Evolutionary conservation across 2,329 filamentous ascomycete species (phyloP).

Genomic region (Seiridium cupressi): DNA sequence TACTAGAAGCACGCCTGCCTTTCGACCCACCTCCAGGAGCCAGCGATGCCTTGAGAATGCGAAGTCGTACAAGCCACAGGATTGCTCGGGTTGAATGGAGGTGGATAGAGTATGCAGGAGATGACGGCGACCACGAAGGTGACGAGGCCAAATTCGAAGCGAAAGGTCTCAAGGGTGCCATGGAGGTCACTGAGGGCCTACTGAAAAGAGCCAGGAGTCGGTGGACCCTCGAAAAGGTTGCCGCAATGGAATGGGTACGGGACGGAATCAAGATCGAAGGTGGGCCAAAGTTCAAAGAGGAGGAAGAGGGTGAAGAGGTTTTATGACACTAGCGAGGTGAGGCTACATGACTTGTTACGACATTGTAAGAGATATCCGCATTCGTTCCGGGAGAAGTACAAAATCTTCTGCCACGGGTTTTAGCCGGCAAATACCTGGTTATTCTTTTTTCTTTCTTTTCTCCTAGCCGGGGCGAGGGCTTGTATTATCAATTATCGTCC

Average conservation of each 20-base stretch:
- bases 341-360: slow-evolving; percentile 1
- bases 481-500: background rate
- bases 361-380: background rate
- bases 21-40: slow-evolving; percentile 88
- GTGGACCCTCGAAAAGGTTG: slow-evolving; percentile 73
- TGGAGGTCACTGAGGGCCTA: slow-evolving; percentile 78
- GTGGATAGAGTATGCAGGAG: slow-evolving; percentile 83
- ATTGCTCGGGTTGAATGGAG: slow-evolving; percentile 95
- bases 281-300: slow-evolving; percentile 58
- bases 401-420: too few species aligned
- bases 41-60: slow-evolving; percentile 71
- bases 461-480: background rate
- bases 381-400: background rate
- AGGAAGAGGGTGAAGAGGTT: slow-evolving; percentile 56
- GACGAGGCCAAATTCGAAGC: slow-evolving; percentile 59
- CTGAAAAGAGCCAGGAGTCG: slow-evolving; percentile 79
- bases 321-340: slow-evolving; percentile 23
- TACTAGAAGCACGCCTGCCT: slow-evolving; percentile 88
- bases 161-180: slow-evolving; percentile 69
- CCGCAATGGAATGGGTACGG: slow-evolving; percentile 71
- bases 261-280: slow-evolving; percentile 69
- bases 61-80: slow-evolving; percentile 84
- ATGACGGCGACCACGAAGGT: slow-evolving; percentile 82
- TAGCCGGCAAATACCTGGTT: background rate
- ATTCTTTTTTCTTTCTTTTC: background rate